Conservation (phyloP, 1,139 yeast genomes). For the Neolecta irregularis region DNA sequence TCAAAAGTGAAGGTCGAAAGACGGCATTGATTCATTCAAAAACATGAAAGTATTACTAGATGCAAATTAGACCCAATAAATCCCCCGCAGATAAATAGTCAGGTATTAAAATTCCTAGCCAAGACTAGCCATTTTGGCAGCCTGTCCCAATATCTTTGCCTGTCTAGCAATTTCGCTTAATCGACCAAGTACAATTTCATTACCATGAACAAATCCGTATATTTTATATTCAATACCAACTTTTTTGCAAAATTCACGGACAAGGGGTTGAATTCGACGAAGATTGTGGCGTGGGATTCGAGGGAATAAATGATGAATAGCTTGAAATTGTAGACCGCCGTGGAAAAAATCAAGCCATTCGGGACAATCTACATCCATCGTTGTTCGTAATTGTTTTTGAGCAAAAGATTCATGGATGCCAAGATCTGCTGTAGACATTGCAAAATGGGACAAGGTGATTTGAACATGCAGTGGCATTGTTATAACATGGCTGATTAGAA, state of each 20-base stretch:
- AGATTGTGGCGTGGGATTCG: slow-evolving; percentile 78
- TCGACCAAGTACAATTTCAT: slow-evolving; percentile 50
- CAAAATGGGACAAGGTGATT: slow-evolving; percentile 78
- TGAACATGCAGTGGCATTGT: slow-evolving; percentile 90
- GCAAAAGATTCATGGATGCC: slow-evolving; percentile 74
- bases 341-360: slow-evolving; percentile 81
- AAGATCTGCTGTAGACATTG: slow-evolving; percentile 79
- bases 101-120: no score
- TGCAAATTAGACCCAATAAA: no score
- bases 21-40: no score
- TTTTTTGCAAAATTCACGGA: slow-evolving; percentile 54
- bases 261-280: slow-evolving; percentile 55
- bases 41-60: no score
- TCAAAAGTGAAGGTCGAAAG: no score
- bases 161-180: slow-evolving; percentile 67
- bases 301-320: slow-evolving; percentile 80
- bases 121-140: slow-evolving; percentile 34
- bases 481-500: slow-evolving; percentile 60
- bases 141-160: slow-evolving; percentile 55
- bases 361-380: slow-evolving; percentile 93
- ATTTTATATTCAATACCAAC: slow-evolving; percentile 74
- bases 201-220: slow-evolving; percentile 71
- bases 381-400: slow-evolving; percentile 69
- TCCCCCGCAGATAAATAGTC: no score
- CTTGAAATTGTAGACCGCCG: slow-evolving; percentile 88